phyloP scores from a whole-genome alignment of 306 rosid genomes.

The Arachis hypogaea region DNA sequence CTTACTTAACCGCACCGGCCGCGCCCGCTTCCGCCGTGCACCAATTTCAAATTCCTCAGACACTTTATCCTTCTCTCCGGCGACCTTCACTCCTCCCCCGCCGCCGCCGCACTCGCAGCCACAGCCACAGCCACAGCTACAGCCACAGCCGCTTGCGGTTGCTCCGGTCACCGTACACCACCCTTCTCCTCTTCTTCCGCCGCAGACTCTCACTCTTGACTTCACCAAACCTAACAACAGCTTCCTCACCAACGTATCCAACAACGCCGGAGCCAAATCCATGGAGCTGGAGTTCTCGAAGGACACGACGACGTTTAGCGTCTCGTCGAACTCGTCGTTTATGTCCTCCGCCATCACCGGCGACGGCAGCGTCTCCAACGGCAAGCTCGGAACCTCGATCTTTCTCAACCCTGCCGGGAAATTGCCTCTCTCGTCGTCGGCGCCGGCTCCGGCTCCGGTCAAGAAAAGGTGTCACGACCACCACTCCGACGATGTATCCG shows the following conservation, averaged over 20 bases:
- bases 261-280: constrained; percentile 39
- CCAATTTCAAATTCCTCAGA: constrained; percentile 48
- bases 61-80: constrained; percentile 26
- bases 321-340: constrained; percentile 84
- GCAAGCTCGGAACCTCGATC: constrained; percentile 70
- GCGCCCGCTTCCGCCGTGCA: constrained; percentile 92
- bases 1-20: constrained; percentile 77
- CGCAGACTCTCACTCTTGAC: constrained; percentile 73
- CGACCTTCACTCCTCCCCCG: constrained; percentile 25
- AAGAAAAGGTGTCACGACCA: constrained; percentile 82
- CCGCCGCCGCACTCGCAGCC: neutral
- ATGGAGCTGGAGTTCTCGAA: constrained; percentile 66
- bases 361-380: constrained; percentile 88
- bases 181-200: constrained; percentile 42
- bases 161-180: neutral
- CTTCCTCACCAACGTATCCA: constrained; percentile 39
- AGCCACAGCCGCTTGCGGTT: neutral
- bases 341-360: constrained; percentile 90
- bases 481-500: constrained; percentile 63
- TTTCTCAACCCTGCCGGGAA: constrained; percentile 58
- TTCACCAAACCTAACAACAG: constrained; percentile 61
- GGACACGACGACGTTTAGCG: constrained; percentile 59
- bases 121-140: neutral
- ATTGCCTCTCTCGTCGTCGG: constrained; percentile 54
- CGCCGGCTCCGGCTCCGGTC: constrained; percentile 35